These are phyloP conservation scores for Pseudopyricularia javanii DNA, from an alignment of 2,329 filamentous ascomycete species.

Conservation along the genomic window DNA sequence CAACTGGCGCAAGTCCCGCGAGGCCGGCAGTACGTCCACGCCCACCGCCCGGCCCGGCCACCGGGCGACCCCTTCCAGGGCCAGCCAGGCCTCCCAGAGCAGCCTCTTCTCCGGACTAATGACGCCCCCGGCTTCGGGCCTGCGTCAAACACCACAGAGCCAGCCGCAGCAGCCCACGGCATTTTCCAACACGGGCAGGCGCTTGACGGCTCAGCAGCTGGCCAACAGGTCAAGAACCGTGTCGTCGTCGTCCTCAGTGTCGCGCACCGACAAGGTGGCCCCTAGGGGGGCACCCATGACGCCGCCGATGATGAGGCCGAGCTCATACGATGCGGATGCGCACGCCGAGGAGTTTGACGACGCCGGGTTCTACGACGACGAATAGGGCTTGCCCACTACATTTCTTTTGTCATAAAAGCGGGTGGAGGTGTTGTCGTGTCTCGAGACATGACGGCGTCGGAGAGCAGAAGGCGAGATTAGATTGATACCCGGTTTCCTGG, in stretches of 20 bases:
- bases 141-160: constrained; percentile 47
- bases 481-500: not conserved
- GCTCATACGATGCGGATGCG: constrained; percentile 49
- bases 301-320: constrained; percentile 48
- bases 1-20: constrained; percentile 71
- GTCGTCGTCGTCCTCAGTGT: constrained; percentile 1
- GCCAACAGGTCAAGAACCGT: constrained; percentile 16
- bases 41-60: not conserved
- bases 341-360: constrained; percentile 47
- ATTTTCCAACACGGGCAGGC: constrained; percentile 46
- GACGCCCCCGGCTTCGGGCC: constrained; percentile 72
- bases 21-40: constrained; percentile 26
- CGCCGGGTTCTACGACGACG: constrained; percentile 44
- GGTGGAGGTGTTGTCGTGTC: not conserved
- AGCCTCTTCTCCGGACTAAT: constrained; percentile 66
- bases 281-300: constrained; percentile 32
- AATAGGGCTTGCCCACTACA: constrained; percentile 10
- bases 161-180: constrained; percentile 39
- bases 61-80: constrained; percentile 46
- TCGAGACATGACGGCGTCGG: not conserved
- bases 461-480: not conserved
- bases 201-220: constrained; percentile 39
- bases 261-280: constrained; percentile 11
- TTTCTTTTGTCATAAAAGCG: not conserved
- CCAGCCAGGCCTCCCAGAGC: constrained; percentile 36